Evolutionary conservation across 139 green algal species (phyloP), one percentile per base, ranked within the genome.

Genomic region (Volvox africanus): DNA sequence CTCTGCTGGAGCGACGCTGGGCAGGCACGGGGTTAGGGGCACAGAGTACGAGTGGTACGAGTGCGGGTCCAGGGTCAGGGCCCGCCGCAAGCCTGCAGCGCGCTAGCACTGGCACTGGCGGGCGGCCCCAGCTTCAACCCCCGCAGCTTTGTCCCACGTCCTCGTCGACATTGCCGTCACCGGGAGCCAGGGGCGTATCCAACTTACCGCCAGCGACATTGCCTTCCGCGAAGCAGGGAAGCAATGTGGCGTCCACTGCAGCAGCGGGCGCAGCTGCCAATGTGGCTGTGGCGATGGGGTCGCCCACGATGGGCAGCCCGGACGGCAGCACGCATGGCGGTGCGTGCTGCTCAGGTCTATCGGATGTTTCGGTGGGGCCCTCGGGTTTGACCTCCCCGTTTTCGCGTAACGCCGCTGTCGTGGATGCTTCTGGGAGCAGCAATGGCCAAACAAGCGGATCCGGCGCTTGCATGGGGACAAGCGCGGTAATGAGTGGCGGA

Each of bases 1-100:
- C 83, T 65, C 36, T 50, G 69, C 85, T 73, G 69, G 85, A 89
- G 85, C 69, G 69, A 17, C 37, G 69, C 6, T 89, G 69, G 69
- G 44, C 37, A 13, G 69, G 85, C 37, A 36, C 36, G 61, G 62
- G 65, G 22, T 36, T 28, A 68, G 35, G 80, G 0, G 13, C 20
- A 9, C 55, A 75, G 24, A n/a, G 55, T 61, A 11, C 18, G n/a
- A n/a, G 80, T 35, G 28, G 33, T 24, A 30, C 50, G 69, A 75
- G 68, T 50, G 17, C 11, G 69, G 86, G 28, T 35, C 44, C 61
- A n/a, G 30, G 55, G 18, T 80, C 76, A 68, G 44, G 61, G 30
- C 12, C 50, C 61, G 37, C 76, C 67, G 87, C 87, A 16, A 28
- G 6, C 65, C 3, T 13, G 79, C 37, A 84, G 79, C 79, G 76